Conservation (phyloP, 306 rosid genomes). For the Alnus rubra region DNA sequence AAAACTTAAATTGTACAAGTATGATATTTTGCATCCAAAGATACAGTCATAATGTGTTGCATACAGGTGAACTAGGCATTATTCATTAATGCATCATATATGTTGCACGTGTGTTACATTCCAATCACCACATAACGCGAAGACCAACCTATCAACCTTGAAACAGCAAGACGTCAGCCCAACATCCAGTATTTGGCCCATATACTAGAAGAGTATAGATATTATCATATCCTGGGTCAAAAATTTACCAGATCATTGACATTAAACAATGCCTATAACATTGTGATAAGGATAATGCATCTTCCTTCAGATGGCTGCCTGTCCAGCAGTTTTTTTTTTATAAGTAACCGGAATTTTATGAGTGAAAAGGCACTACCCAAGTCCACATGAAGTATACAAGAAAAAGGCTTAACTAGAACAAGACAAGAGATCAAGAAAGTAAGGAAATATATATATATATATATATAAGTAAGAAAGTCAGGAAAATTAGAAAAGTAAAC, state of each 20-base stretch:
- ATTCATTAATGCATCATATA: background rate
- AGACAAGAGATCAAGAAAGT: too few relatives aligned
- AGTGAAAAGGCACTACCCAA: too few relatives aligned
- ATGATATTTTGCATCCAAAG: background rate
- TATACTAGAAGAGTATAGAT: background rate
- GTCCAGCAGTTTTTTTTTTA: background rate
- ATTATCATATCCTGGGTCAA: background rate
- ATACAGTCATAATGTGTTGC: background rate
- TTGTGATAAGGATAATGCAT: background rate
- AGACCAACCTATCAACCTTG: background rate
- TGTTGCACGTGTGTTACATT: background rate
- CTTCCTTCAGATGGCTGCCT: background rate
- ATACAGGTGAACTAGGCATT: background rate
- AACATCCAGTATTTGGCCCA: constrained; percentile 1
- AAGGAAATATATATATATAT: too few relatives aligned
- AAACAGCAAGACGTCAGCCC: background rate
- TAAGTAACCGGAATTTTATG: too few relatives aligned
- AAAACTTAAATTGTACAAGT: background rate
- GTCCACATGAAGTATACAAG: too few relatives aligned
- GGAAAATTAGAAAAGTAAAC: too few relatives aligned
- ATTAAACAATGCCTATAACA: background rate
- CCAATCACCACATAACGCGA: background rate
- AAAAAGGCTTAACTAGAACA: too few relatives aligned
- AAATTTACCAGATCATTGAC: background rate
- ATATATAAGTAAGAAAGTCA: too few relatives aligned